Evolutionary conservation across 805 yeast species (phyloP).

Genomic region (Hanseniaspora valbyensis): DNA sequence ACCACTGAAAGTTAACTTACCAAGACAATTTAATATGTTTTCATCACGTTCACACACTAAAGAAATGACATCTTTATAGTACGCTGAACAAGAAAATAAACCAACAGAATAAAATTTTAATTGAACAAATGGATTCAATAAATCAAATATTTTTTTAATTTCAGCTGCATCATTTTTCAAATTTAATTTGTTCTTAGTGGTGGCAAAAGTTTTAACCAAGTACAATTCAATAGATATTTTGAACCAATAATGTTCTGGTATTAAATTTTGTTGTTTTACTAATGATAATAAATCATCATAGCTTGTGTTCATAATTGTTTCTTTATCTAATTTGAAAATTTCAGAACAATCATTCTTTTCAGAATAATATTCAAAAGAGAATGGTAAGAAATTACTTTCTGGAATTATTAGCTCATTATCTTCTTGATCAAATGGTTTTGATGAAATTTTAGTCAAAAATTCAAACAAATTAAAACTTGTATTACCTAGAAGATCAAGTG

Average conservation of each 20-base stretch:
- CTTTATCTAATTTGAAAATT: constrained; percentile 8
- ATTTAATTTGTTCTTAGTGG: neutral
- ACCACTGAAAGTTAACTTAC: constrained; percentile 57
- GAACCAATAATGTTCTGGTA: constrained; percentile 53
- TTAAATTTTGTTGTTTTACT: constrained; percentile 38
- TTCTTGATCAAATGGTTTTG: constrained; percentile 2
- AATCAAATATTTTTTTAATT: constrained; percentile 40
- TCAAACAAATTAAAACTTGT: constrained; percentile 34
- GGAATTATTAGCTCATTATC: neutral
- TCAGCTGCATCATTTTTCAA: constrained; percentile 45
- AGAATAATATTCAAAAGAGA: constrained; percentile 43
- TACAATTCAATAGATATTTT: constrained; percentile 52
- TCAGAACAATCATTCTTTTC: constrained; percentile 17
- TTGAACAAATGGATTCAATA: constrained; percentile 50
- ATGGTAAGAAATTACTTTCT: constrained; percentile 36
- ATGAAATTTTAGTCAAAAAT: constrained; percentile 3
- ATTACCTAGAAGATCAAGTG: no score
- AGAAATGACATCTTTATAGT: constrained; percentile 51
- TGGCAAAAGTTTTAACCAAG: constrained; percentile 39
- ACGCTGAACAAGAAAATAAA: constrained; percentile 44
- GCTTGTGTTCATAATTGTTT: constrained; percentile 11
- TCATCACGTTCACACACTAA: constrained; percentile 64
- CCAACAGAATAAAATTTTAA: constrained; percentile 60
- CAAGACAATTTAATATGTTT: constrained; percentile 52
- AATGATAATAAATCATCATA: constrained; percentile 37